Base-by-base conservation (phyloP, 2,329 filamentous ascomycete species). In the Diaporthe citri region DNA sequence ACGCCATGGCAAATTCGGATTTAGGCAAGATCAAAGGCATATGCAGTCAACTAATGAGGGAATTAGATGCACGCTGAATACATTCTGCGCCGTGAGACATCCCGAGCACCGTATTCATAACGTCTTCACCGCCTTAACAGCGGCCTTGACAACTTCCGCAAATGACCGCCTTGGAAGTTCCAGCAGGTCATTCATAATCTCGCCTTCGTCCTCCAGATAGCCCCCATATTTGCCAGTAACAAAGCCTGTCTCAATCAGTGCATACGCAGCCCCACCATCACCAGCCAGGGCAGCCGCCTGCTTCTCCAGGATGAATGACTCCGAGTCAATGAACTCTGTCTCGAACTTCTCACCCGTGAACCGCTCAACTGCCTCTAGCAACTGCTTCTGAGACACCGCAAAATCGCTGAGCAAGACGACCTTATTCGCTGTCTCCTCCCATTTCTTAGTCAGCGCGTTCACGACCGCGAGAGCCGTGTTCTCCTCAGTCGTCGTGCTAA, bases 361-460 rank as follows among this genome's bases (percentile, higher is more conserved):
- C 17, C 85, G 84, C 78, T 90, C 88, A 3, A 89, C 81, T 12
- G 87, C 86, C 69, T 87, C 87, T 56, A 89, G 77, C 17, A 84
- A 60, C 73, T 82, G 77, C 52, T 77, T 80, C 76, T 83, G 82
- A 8, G 80, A 81, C 25, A 80, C 75, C 1, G 79, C 79, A 72
- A 83, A 82, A 70, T 85, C 82, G 71, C 81, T 81, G n/a, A 84
- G 74, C 66, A 78, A 80, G 22, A 84, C 77, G 59, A 79, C 80
- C 51, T 71, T 79, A 70, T 83, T 84, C 76, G 77, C 81, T 17
- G 82, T 84, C 74, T 81, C 80, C n/a, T 79, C 80, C 34, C 79
- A 79, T 22, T 75, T 76, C 74, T 76, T 78, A 5, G 74, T 74
- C 72, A 84, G 75, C 9, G 79, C 80, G n/a, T 76, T 78, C 1